These are phyloP conservation scores for Colletotrichum graminicola DNA, from an alignment of 2,329 filamentous ascomycete species.

Conservation along the genomic window DNA sequence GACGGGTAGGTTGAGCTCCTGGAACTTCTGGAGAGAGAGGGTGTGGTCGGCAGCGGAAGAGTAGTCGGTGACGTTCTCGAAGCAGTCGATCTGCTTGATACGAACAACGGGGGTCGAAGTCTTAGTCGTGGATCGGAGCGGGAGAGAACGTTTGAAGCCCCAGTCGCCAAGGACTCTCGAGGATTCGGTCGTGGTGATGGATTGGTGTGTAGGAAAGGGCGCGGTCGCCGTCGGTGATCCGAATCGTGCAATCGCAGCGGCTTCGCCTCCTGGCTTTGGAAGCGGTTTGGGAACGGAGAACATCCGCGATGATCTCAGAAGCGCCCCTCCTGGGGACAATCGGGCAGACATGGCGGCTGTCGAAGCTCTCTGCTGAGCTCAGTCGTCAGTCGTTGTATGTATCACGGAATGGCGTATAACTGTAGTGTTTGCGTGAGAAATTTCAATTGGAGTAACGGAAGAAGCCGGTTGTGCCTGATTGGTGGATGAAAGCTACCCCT, in stretches of 20 bases:
- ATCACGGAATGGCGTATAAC: not conserved
- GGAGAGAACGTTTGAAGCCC: conserved; percentile 90
- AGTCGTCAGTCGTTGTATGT: conserved; percentile 31
- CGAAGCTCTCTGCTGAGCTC: conserved; percentile 42
- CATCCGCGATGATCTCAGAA: conserved; percentile 88
- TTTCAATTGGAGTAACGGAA: conserved; percentile 41
- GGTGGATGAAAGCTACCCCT: conserved; percentile 39
- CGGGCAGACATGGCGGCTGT: conserved; percentile 41
- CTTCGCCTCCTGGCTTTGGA: conserved; percentile 67
- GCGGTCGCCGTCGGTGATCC: conserved; percentile 79
- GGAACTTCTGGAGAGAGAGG: conserved; percentile 85
- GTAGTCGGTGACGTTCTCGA: conserved; percentile 92
- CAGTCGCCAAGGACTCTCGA: conserved; percentile 87
- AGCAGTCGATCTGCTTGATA: conserved; percentile 83
- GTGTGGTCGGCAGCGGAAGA: conserved; percentile 85
- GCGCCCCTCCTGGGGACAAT: conserved; percentile 72
- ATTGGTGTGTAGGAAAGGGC: conserved; percentile 83
- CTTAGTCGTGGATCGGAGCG: conserved; percentile 78
- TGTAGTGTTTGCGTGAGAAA: conserved; percentile 36
- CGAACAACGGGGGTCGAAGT: conserved; percentile 81
- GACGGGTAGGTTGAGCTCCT: conserved; percentile 82
- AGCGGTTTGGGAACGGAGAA: conserved; percentile 88
- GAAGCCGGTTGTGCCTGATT: conserved; percentile 29
- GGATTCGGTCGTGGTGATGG: conserved; percentile 80
- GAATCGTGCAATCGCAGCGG: conserved; percentile 60